Evolutionary conservation across 202 grass and related monocot genomes (phyloP), one percentile per base, ranked within the genome.

Genomic region (Saccharum hybrid): DNA sequence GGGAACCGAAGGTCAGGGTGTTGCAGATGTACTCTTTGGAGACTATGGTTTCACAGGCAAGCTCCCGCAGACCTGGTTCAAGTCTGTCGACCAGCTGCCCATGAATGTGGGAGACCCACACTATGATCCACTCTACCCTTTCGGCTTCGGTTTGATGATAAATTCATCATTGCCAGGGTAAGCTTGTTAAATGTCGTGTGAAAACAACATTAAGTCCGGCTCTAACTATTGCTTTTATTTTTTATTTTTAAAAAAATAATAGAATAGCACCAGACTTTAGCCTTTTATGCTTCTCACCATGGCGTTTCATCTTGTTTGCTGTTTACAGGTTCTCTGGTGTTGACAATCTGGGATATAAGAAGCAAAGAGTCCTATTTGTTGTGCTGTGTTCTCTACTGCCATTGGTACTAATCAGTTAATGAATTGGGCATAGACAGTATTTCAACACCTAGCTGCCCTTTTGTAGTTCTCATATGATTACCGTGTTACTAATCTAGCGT

Each of bases 41-140:
- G 94, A 94, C 59, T 97, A 97, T 70, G 68, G 79, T 6, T 97
- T 97, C 88, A 94, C 84, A 7, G 94, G 94, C 59, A 91, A 81
- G 70, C 92, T 97, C 62, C 42, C 90, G 1, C 85, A 72, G 23
- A 94, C 92, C 10, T 97, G 92, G 94, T 97, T 97, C 87, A 92
- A 88, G 72, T 91, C 86, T 71, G 90, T 89, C 6, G 88, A 97
- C 68, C 94, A 97, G 57, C 71, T 97, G 10, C 94, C 94, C 10
- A 97, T 97, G 92, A 94, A 97, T 72, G 22, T 91, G 26, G 94
- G 92, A 52, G 94, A 94, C 56, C 28, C 46, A 3, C 88, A 94
- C 77, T 94, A 97, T 64, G 94, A 97, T 65, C 94, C 94, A 52
- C 84, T 94, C 59, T 97, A 92, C 75, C 92, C 94, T 51, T 97